Base-by-base conservation (phyloP, 1,284 basidiomycete species). In the Lignosus rhinocerotis region DNA sequence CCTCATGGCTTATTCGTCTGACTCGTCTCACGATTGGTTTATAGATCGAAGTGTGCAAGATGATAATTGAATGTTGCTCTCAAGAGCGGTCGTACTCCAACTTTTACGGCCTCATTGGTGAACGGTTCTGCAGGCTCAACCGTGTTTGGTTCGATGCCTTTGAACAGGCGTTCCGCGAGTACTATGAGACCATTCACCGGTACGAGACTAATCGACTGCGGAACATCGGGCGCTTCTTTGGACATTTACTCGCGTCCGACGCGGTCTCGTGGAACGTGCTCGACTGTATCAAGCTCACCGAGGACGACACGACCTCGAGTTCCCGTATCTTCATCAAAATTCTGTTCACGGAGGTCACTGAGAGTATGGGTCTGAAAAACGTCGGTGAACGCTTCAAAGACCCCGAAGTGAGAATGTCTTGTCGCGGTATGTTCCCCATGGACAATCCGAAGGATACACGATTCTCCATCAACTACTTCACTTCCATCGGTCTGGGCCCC, bases 21-120 rank as follows among this genome's bases (percentile, higher is more conserved):
- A 36, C 53, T 9, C 10, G 7, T 6, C 38, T 66, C 30, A 63
- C 32, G 6, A 16, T 25, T 17, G 17, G 46, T 55, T 14, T 33
- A 7, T 67, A 96, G 92, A 92, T 94, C 67, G 96, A 98, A 75
- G 77, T 99, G 53, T 88, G 93, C 75, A 98, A 99, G 80, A 99
- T 99, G 96, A 85, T 99, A 60, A 91, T 99, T 74, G 96, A 99
- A 71, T 99, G 96, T 88, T 99, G 96, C 73, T 99, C 96, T 2
- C 96, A 99, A 79, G 96, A 99, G 73, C 90, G 96, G 5, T 96
- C 96, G 0, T 99, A 98, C 74, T 92, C 92, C 10, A 93, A 86
- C 42, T 99, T 98, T 80, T 99, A 96, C 71, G 96, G 96, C 19
- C 86, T 98, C 36, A 86, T 98, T 67, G 95, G 94, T 53, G 96